Base-by-base conservation (phyloP, 2,329 filamentous ascomycete species). In the Colletotrichum spaethianum region DNA sequence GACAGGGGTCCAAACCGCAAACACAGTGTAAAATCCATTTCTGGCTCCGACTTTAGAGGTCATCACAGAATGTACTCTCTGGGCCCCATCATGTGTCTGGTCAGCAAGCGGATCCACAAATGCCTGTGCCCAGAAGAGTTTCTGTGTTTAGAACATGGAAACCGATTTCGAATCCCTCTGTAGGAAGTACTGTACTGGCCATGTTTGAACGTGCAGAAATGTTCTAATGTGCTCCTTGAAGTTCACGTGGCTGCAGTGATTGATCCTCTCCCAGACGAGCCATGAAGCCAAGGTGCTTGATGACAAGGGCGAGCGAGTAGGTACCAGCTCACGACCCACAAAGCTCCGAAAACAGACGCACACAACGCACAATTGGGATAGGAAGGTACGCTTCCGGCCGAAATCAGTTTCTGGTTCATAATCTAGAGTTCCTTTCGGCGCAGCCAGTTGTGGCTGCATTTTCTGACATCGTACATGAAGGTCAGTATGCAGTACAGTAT, bases 81-180 rank as follows among this genome's bases (percentile, higher is more conserved):
- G 53, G 31, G 20, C 16, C 53, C 40, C n/a, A 23, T 11, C 33
- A 57, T 26, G 53, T 57, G 40, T 40, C 33, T 33, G 7, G 31
- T 57, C 53, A 57, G 33, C 53, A 26, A 57, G n/a, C 20, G 20
- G 53, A 26, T 57, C 33, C 53, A 57, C n/a, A 57, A 42, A 57
- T 38, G 33, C 23, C 18, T 57, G 33, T 57, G 53, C 53, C 20
- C 53, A 23, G 31, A 57, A 38, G 53, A 26, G 8, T 57, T 40
- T 40, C 18, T 57, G 20, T 38, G n/a, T 6, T 40, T 7, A 14
- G 23, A 26, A 57, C 53, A n/a, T 18, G 53, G 53, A 57, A 40
- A 57, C 31, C 31, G 6, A 57, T 40, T 57, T 57, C 53, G 53
- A 26, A 12, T 16, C 38, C 53, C 20, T 8, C 53, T 57, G 55